These are phyloP conservation scores for Scleromitrula shiraiana DNA, from an alignment of 2,329 filamentous ascomycete species.

Conservation along the genomic window DNA sequence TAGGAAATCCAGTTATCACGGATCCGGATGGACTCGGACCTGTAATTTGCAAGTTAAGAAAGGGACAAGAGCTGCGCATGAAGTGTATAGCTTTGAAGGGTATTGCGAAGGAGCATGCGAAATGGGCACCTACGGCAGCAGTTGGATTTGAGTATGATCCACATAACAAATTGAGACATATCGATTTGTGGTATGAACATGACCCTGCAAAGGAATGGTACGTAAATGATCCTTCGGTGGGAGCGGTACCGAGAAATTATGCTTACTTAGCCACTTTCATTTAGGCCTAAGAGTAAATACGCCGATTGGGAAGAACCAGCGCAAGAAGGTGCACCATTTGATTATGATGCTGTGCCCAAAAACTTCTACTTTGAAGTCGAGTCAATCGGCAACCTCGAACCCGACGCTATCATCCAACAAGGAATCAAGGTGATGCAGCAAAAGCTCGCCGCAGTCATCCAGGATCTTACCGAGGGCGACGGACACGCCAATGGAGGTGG, in stretches of 20 bases:
- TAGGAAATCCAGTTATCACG: conserved; percentile 75
- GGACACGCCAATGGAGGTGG: conserved; percentile 42
- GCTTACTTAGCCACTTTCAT: conserved; percentile 2
- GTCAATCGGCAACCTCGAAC: conserved; percentile 77
- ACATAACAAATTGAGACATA: conserved; percentile 87
- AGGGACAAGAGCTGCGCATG: conserved; percentile 82
- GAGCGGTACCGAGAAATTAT: conserved; percentile 12
- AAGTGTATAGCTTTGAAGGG: conserved; percentile 96
- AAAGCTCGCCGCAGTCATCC: conserved; percentile 77
- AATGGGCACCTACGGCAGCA: conserved; percentile 90
- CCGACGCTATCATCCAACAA: conserved; percentile 80
- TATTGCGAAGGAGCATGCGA: conserved; percentile 97
- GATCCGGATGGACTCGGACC: conserved; percentile 76
- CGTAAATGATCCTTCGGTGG: conserved; percentile 26
- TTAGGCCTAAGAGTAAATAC: conserved; percentile 74
- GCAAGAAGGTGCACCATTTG: conserved; percentile 77
- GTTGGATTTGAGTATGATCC: conserved; percentile 98
- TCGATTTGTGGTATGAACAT: conserved; percentile 92
- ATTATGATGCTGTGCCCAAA: conserved; percentile 78
- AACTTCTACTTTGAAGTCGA: conserved; percentile 95
- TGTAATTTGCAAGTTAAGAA: conserved; percentile 83
- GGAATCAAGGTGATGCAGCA: conserved; percentile 83
- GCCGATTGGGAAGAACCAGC: conserved; percentile 71
- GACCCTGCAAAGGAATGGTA: conserved; percentile 80
- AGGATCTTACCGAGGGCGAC: conserved; percentile 50